Evolutionary conservation across 2,329 filamentous ascomycete genomes (phyloP).

Genomic region (Fusarium robinianum): DNA sequence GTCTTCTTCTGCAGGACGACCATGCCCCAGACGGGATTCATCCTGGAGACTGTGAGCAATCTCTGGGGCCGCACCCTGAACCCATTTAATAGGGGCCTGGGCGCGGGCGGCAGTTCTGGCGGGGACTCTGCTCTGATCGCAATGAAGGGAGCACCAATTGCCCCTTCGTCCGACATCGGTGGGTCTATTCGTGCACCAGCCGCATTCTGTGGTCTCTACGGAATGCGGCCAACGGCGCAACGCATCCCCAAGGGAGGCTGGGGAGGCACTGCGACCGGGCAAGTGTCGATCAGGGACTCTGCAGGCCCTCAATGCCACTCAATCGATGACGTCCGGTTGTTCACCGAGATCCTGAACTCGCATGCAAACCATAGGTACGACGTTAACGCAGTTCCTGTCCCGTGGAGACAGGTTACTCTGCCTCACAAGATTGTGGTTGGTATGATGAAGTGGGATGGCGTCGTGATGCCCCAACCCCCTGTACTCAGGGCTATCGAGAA

Average conservation of each 20-base stretch:
- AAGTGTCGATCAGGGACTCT: slow-evolving; percentile 50
- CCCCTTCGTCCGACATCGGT: slow-evolving; percentile 42
- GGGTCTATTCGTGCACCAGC: slow-evolving; percentile 39
- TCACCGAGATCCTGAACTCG: slow-evolving; percentile 2
- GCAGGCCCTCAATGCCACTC: slow-evolving; percentile 32
- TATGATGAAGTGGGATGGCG: slow-evolving; percentile 11
- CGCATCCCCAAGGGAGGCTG: slow-evolving; percentile 22
- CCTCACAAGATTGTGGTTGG: slow-evolving; percentile 5
- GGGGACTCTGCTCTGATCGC: slow-evolving; percentile 50
- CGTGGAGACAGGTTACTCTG: not conserved
- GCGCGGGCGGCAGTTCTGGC: slow-evolving; percentile 65
- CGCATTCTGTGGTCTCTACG: slow-evolving; percentile 38
- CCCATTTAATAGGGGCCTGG: slow-evolving; percentile 62
- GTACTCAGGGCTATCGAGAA: slow-evolving; percentile 10
- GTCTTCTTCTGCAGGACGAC: slow-evolving; percentile 72
- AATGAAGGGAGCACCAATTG: slow-evolving; percentile 40
- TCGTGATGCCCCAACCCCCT: slow-evolving; percentile 15
- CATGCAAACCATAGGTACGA: slow-evolving; percentile 7
- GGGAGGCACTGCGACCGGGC: slow-evolving; percentile 18
- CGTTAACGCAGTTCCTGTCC: not conserved
- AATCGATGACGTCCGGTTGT: slow-evolving; percentile 10
- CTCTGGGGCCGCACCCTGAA: slow-evolving; percentile 64
- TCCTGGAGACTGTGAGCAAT: slow-evolving; percentile 63
- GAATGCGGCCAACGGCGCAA: slow-evolving; percentile 25
- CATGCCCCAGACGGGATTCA: slow-evolving; percentile 58